These are phyloP conservation scores for Tieghemostelium lacteum DNA, from an alignment of 78 protist species.

Conservation along the genomic window DNA sequence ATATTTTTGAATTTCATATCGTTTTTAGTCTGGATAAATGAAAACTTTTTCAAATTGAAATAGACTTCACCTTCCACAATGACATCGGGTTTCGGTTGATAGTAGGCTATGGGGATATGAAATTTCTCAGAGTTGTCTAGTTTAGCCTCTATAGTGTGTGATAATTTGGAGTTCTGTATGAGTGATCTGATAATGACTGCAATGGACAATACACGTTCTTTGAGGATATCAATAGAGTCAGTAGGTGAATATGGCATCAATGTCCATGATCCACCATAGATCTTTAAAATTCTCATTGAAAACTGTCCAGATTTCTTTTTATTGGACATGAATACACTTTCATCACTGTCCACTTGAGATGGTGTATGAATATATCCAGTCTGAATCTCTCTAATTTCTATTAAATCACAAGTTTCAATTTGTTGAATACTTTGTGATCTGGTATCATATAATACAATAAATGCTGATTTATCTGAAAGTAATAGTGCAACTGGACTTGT, in stretches of 20 bases:
- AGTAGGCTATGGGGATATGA: slow-evolving; percentile 28
- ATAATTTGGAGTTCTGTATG: slow-evolving; percentile 22
- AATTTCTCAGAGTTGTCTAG: slow-evolving; percentile 21
- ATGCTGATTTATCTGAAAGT: slow-evolving; percentile 25
- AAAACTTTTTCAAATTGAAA: slow-evolving; percentile 40
- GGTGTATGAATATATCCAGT: slow-evolving; percentile 46
- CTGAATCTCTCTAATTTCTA: slow-evolving; percentile 35
- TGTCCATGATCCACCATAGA: slow-evolving; percentile 10
- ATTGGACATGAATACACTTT: neutral
- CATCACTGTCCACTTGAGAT: neutral
- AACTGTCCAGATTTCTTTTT: slow-evolving; percentile 27
- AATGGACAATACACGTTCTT: slow-evolving; percentile 47
- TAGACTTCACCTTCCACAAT: slow-evolving; percentile 54
- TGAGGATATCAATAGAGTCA: slow-evolving; percentile 39
- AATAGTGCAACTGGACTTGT: slow-evolving; percentile 52
- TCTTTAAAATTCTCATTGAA: slow-evolving; percentile 31
- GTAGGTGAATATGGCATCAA: slow-evolving; percentile 60
- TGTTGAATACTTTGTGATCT: slow-evolving; percentile 38
- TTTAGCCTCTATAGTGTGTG: slow-evolving; percentile 12
- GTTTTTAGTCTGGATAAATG: slow-evolving; percentile 39
- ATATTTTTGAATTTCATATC: neutral
- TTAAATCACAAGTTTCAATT: slow-evolving; percentile 9
- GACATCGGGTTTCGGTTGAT: slow-evolving; percentile 18
- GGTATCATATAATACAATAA: slow-evolving; percentile 40
- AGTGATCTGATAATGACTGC: slow-evolving; percentile 28